Evolutionary conservation across 2,329 filamentous ascomycete genomes (phyloP), one percentile per base, ranked within the genome.

Genomic region (Macroventuria anomochaeta): DNA sequence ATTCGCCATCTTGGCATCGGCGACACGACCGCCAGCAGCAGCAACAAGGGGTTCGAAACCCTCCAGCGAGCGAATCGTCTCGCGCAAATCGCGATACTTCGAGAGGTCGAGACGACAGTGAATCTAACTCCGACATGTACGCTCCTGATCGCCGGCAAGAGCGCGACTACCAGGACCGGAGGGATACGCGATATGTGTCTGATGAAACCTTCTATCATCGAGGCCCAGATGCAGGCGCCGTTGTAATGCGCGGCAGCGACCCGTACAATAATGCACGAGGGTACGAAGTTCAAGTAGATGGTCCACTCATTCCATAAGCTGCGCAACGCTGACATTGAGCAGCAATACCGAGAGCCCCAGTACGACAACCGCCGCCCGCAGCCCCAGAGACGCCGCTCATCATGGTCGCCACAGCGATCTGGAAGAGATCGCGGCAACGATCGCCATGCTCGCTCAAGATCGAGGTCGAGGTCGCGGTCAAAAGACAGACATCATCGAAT

Each of bases 371-470:
- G 58, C 10, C 51, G 69, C 15, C 67, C 67, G 11, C 40, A 26
- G 15, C 60, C 62, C 5, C 54, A 52, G 10, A 62, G 66, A 46
- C 61, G 57, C 43, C 58, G 65, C 13, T 63, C 64, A 2, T 71
- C 69, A 8, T 69, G 65, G 61, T 71, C 67, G 29, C 68, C 70
- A 13, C 62, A 61, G n/a, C 67, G 68, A 11, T 53, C 58, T 3
- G 43, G 57, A 21, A 49, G 53, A 12, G 55, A 55, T 5, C 54
- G 59, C 20, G 49, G 49, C n/a, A 25, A 44, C 12, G 56, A 59
- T 11, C 60, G 57, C 12, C 57, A 58, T 25, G 61, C 51, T 13
- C 62, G 59, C 8, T 38, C 46, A 29, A 34, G 34, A n/a, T 57
- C 53, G 7, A 43, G 41, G 25, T 53, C 52, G 20, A 57, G 46